Evolutionary conservation across 257 asterid species (phyloP).

Genomic region (Solanum paucissectum): DNA sequence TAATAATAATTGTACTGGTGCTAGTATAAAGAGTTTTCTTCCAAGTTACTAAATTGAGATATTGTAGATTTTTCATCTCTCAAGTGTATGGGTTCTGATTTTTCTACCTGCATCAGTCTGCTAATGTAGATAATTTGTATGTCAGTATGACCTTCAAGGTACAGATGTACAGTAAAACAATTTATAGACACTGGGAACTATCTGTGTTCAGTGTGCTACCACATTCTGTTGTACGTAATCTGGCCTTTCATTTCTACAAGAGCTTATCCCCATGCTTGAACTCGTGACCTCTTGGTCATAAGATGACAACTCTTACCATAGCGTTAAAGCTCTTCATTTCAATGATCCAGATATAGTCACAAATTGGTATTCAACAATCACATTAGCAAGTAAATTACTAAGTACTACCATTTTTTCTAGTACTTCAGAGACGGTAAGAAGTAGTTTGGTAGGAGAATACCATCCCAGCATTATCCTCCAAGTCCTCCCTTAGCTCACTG

Average conservation of each 20-base stretch:
- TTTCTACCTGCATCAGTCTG: not conserved
- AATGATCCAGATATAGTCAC: not conserved
- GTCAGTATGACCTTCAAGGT: not conserved
- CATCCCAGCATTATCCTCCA: not conserved
- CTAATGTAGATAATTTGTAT: not conserved
- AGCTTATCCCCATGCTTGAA: not conserved
- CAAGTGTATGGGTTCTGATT: not conserved
- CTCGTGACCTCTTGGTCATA: not conserved
- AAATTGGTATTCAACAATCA: not conserved
- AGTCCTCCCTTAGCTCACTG: not conserved
- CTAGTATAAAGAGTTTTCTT: not conserved
- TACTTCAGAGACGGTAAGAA: not conserved
- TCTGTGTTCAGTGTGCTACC: not conserved
- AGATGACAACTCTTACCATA: not conserved
- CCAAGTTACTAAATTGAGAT: not conserved
- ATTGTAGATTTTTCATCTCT: not conserved
- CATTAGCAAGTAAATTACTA: not conserved
- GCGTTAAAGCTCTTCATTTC: not conserved
- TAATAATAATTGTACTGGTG: conserved; percentile 41
- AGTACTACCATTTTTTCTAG: not conserved
- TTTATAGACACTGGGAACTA: not conserved
- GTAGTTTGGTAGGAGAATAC: not conserved
- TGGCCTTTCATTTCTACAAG: not conserved
- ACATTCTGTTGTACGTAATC: not conserved
- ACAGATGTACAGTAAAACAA: not conserved